Percentiles rank a stretch among this genome's conserved stretches.
These are phyloP conservation scores for Paraleonurus japonicus DNA, from an alignment of 257 asterid genomes.

Conservation along the genomic window DNA sequence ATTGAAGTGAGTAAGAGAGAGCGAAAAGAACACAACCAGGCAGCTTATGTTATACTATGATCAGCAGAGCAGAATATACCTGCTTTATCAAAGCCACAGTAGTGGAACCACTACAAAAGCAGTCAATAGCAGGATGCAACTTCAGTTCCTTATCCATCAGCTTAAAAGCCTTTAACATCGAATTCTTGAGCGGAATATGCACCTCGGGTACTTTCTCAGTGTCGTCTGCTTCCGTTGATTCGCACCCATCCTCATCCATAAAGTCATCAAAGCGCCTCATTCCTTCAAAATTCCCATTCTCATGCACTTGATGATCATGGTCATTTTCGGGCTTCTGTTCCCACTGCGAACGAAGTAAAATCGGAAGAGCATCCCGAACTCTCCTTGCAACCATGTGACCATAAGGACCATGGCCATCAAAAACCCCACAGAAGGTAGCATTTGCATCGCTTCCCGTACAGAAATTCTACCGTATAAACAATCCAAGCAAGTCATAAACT, in stretches of 20 bases:
- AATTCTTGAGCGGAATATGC: constrained; percentile 69
- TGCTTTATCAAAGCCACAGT: constrained; percentile 75
- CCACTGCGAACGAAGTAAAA: constrained; percentile 66
- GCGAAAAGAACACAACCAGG: too few relatives aligned
- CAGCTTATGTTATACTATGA: too few relatives aligned
- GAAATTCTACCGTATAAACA: constrained; percentile 71
- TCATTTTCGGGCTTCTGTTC: constrained; percentile 45
- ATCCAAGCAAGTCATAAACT: constrained; percentile 68
- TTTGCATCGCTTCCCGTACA: constrained; percentile 47
- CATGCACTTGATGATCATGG: constrained; percentile 29
- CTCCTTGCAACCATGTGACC: constrained; percentile 97
- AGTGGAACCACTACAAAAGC: constrained; percentile 93
- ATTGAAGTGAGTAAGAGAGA: too few relatives aligned
- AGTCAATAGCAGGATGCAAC: constrained; percentile 78
- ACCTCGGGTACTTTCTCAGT: constrained; percentile 68
- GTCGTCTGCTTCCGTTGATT: constrained; percentile 62
- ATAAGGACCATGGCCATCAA: constrained; percentile 96
- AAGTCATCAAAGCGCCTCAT: constrained; percentile 64
- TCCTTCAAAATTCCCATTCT: constrained; percentile 44
- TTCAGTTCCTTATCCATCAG: constrained; percentile 93
- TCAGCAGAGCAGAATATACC: constrained; percentile 36
- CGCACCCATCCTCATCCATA: constrained; percentile 73
- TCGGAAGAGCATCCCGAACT: constrained; percentile 85
- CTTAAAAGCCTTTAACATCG: constrained; percentile 75
- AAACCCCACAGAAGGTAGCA: constrained; percentile 86